phyloP scores from a whole-genome alignment of 495 filamentous ascomycete species.

The Talaromyces liani region DNA sequence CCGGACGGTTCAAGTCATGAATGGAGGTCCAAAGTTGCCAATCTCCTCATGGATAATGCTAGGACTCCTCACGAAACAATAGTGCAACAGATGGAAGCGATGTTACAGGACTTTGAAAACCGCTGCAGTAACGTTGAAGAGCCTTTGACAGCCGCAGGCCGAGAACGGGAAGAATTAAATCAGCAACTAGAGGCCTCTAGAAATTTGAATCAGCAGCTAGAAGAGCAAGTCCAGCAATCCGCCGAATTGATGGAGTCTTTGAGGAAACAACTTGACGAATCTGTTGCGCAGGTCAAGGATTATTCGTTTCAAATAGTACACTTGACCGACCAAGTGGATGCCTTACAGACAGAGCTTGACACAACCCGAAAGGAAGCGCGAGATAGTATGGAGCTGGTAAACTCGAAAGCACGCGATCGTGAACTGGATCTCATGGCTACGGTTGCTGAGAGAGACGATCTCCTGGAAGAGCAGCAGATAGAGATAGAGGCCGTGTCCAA shows the following conservation, averaged over 20 bases:
- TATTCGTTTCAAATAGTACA: neutral
- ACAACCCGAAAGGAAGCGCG: conserved; percentile 17
- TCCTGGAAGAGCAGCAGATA: conserved; percentile 29
- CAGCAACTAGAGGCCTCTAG: conserved; percentile 20
- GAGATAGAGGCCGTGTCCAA: conserved; percentile 14
- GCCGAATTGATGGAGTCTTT: neutral
- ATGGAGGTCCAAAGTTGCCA: conserved; percentile 37
- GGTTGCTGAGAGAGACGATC: conserved; percentile 38
- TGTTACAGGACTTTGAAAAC: conserved; percentile 48
- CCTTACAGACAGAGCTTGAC: conserved; percentile 22
- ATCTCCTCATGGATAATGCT: conserved; percentile 27
- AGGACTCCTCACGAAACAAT: conserved; percentile 29
- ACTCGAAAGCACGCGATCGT: conserved; percentile 26
- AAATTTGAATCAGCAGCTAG: conserved; percentile 20
- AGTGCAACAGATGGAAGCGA: conserved; percentile 39
- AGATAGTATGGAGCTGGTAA: conserved; percentile 16
- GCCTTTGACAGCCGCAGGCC: conserved; percentile 37
- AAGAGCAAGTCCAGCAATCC: conserved; percentile 10
- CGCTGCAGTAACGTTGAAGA: conserved; percentile 43
- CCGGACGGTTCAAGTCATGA: conserved; percentile 22
- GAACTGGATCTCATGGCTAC: conserved; percentile 39
- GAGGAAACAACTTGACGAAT: conserved; percentile 10
- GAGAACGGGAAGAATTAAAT: conserved; percentile 32
- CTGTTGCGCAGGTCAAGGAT: conserved; percentile 7
- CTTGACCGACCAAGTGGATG: conserved; percentile 9